Evolutionary conservation across 148 eudicot species (phyloP).

Genomic region (Fagopyrum esculentum): DNA sequence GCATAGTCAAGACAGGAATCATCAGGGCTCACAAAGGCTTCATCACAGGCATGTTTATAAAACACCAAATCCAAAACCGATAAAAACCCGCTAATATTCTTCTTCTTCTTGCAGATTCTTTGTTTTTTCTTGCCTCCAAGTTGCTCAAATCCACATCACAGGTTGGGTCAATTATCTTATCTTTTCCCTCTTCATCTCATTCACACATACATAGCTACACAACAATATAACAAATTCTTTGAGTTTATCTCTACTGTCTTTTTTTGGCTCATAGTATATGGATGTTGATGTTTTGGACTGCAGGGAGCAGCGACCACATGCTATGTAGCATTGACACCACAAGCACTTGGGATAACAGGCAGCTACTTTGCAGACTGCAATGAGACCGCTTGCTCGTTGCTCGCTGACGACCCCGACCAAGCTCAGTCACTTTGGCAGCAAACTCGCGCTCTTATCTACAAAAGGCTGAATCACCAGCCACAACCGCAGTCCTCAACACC

Average conservation of each 20-base stretch:
- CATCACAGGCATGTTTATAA: conserved; percentile 68
- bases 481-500: too few species aligned
- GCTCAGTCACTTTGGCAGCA: conserved; percentile 57
- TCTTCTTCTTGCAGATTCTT: conserved; percentile 52
- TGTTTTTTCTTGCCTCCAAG: conserved; percentile 82
- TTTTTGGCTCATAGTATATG: too few species aligned
- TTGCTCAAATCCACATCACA: conserved; percentile 83
- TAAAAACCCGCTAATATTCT: too few species aligned
- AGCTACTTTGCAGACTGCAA: conserved; percentile 88
- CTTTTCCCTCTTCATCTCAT: too few species aligned
- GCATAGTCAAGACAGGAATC: conserved; percentile 94
- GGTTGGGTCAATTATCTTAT: conserved; percentile 31
- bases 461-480: too few species aligned
- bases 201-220: too few species aligned
- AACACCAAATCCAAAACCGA: too few species aligned
- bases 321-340: conserved; percentile 64
- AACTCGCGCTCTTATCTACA: conserved; percentile 42
- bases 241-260: too few species aligned
- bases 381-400: conserved; percentile 46
- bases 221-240: too few species aligned
- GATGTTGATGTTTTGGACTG: background rate
- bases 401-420: conserved; percentile 45
- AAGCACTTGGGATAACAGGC: conserved; percentile 47
- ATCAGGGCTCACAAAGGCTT: conserved; percentile 83
- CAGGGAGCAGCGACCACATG: conserved; percentile 95